These are phyloP conservation scores for Paracorniculantispora psalliotae DNA, from an alignment of 2,329 filamentous ascomycete species.

Conservation along the genomic window DNA sequence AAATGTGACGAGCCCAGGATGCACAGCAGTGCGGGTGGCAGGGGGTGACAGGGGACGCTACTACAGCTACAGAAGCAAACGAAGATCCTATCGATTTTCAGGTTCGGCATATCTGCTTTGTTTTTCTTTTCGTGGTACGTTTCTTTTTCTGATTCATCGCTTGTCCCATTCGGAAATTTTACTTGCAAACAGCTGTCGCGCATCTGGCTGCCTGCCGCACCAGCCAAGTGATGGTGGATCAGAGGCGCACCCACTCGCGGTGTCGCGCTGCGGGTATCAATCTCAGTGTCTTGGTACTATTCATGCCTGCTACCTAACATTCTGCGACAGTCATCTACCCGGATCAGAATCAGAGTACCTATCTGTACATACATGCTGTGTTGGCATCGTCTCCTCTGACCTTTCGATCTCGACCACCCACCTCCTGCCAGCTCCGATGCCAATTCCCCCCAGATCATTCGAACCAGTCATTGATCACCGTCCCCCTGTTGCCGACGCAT, in stretches of 20 bases:
- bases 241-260: not conserved
- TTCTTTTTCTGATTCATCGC: not conserved
- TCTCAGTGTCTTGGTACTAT: not conserved
- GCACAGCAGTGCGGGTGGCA: not conserved
- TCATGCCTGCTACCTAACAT: not conserved
- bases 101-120: no score
- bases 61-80: no score
- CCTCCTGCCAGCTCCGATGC: not conserved
- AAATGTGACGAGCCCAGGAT: conserved; percentile 5
- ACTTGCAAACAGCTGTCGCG: not conserved
- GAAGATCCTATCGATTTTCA: no score
- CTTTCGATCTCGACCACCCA: not conserved
- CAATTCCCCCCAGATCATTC: not conserved
- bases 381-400: not conserved
- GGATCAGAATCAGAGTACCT: not conserved
- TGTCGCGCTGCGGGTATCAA: not conserved
- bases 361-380: no score
- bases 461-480: not conserved
- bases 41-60: no score
- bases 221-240: not conserved
- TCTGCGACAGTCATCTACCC: not conserved
- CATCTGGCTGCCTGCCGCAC: not conserved
- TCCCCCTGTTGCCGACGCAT: not conserved
- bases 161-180: not conserved
- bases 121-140: not conserved